Evolutionary conservation across 352 stramenopile genomes (phyloP).

Genomic region (Pythium aquatile): DNA sequence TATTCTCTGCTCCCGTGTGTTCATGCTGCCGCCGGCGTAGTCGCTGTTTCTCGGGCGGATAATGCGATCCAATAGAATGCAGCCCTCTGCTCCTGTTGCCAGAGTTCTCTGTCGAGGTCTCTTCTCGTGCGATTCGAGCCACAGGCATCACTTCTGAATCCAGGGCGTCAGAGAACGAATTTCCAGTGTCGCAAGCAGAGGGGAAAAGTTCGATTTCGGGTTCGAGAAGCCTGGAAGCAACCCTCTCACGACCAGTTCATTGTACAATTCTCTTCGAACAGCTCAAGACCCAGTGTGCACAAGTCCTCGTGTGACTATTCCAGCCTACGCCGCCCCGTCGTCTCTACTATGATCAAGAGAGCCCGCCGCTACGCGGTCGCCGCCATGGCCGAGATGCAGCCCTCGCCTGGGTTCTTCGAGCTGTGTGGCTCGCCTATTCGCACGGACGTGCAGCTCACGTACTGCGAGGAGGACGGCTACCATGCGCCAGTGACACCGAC

Average conservation of each 20-base stretch:
- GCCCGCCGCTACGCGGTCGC: slow-evolving; percentile 28
- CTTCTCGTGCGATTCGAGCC: not conserved
- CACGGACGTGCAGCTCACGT: slow-evolving; percentile 42
- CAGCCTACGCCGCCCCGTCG: not conserved
- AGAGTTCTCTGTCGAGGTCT: not conserved
- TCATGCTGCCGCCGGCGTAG: slow-evolving; percentile 23
- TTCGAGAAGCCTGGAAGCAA: not conserved
- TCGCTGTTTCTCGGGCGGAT: not conserved
- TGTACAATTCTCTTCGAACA: slow-evolving; percentile 3
- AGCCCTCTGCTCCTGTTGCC: not conserved
- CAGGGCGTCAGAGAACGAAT: not conserved
- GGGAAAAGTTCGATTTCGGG: not conserved
- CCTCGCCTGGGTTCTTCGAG: slow-evolving; percentile 53
- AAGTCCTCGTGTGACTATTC: not conserved
- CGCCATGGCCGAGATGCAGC: slow-evolving; percentile 27
- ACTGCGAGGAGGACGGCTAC: slow-evolving; percentile 42
- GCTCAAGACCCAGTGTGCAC: not conserved
- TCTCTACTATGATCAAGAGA: slow-evolving; percentile 29
- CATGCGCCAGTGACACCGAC: slow-evolving; percentile 30
- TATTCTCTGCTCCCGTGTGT: slow-evolving; percentile 27
- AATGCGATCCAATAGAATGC: slow-evolving; percentile 18
- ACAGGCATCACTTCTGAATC: not conserved
- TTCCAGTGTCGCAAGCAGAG: not conserved
- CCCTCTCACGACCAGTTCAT: not conserved
- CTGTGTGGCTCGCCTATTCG: slow-evolving; percentile 80